phyloP scores from a whole-genome alignment of 352 stramenopile genomes.

The Phytophthora chlamydospora region DNA sequence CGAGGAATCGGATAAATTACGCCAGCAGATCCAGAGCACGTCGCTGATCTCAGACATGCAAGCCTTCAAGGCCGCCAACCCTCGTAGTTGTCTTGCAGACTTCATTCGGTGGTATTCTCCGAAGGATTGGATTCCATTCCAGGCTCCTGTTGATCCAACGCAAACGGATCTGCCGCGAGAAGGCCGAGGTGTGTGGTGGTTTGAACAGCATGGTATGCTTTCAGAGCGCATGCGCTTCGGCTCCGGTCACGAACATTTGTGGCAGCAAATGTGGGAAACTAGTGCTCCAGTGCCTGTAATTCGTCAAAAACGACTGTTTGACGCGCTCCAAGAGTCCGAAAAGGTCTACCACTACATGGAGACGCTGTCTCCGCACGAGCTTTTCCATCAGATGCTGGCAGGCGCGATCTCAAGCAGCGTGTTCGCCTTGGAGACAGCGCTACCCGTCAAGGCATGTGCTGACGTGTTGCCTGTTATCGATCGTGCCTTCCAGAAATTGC shows the following conservation, averaged over 20 bases:
- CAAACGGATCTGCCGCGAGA: slow-evolving; percentile 43
- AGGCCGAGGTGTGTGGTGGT: slow-evolving; percentile 66
- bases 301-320: slow-evolving; percentile 77
- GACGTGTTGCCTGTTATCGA: slow-evolving; percentile 44
- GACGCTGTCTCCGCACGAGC: slow-evolving; percentile 74
- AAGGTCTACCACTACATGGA: slow-evolving; percentile 87
- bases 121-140: slow-evolving; percentile 74
- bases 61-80: slow-evolving; percentile 86
- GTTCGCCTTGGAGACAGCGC: slow-evolving; percentile 57
- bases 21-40: slow-evolving; percentile 79
- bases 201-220: slow-evolving; percentile 70
- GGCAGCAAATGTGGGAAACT: slow-evolving; percentile 80
- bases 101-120: slow-evolving; percentile 89
- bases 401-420: slow-evolving; percentile 63
- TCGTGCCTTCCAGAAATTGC: slow-evolving; percentile 43
- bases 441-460: slow-evolving; percentile 39
- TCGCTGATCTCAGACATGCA: slow-evolving; percentile 85
- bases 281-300: slow-evolving; percentile 50
- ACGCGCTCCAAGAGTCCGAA: slow-evolving; percentile 75
- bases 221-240: slow-evolving; percentile 75
- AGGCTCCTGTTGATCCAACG: slow-evolving; percentile 27
- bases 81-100: slow-evolving; percentile 64
- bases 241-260: slow-evolving; percentile 51
- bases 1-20: slow-evolving; percentile 65
- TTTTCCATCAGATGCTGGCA: slow-evolving; percentile 84